phyloP scores from a whole-genome alignment of 2,329 filamentous ascomycete genomes.

The Acrocalymma vagum region DNA sequence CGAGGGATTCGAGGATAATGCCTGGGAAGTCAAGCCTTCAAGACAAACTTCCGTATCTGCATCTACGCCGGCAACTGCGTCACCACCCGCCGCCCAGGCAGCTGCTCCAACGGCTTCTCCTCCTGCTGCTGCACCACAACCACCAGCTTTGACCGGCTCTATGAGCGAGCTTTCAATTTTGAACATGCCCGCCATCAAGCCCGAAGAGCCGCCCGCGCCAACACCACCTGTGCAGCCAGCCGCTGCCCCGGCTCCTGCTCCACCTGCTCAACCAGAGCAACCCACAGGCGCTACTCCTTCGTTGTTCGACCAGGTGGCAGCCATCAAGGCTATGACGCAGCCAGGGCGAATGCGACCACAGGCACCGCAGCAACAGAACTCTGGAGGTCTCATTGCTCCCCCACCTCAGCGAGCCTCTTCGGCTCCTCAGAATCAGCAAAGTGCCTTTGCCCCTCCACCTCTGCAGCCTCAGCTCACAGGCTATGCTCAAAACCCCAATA shows the following conservation, averaged over 20 bases:
- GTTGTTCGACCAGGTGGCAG: conserved; percentile 46
- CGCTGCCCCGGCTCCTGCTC: conserved; percentile 49
- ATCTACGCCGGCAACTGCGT: conserved; percentile 49
- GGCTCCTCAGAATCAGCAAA: conserved; percentile 80
- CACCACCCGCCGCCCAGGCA: conserved; percentile 51
- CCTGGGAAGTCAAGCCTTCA: conserved; percentile 92
- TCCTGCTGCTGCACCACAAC: conserved; percentile 54
- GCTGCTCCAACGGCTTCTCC: conserved; percentile 61
- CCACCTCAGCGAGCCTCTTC: conserved; percentile 85
- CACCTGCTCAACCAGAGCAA: conserved; percentile 43
- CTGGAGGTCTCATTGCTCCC: conserved; percentile 73
- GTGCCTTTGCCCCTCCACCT: conserved; percentile 75
- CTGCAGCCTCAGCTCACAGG: conserved; percentile 89
- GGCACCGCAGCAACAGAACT: conserved; percentile 70
- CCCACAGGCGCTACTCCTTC: conserved; percentile 55
- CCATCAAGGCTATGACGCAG: conserved; percentile 48
- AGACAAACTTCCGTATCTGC: conserved; percentile 60
- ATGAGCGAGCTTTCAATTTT: conserved; percentile 74
- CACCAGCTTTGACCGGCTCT: conserved; percentile 66
- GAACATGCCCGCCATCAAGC: conserved; percentile 53
- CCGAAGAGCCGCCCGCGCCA: conserved; percentile 50
- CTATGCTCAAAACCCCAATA: conserved; percentile 55
- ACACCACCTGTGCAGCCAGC: conserved; percentile 50
- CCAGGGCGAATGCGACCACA: conserved; percentile 69
- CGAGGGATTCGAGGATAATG: conserved; percentile 90